Evolutionary conservation across 2,329 filamentous ascomycete species (phyloP).

Genomic region (Stenocarpella maydis): DNA sequence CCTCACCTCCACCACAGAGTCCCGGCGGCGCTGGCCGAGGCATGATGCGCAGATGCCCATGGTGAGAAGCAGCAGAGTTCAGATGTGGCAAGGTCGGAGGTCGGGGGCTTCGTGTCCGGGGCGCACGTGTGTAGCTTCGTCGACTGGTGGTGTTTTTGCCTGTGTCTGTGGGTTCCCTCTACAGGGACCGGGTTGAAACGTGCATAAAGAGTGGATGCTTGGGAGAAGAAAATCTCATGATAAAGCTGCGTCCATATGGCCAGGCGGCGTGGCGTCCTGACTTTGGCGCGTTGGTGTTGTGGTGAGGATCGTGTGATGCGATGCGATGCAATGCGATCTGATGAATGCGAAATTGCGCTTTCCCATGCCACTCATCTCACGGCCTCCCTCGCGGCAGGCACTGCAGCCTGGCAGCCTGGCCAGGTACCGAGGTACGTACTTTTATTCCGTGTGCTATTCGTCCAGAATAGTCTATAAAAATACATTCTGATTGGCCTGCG

Average conservation of each 20-base stretch:
- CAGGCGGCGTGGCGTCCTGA: not conserved
- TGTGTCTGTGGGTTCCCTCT: constrained; percentile 18
- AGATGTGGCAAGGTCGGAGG: not conserved
- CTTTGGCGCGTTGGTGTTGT: constrained; percentile 3
- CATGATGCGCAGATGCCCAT: constrained; percentile 36
- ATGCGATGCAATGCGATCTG: not conserved
- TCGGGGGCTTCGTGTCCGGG: not conserved
- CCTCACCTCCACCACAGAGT: constrained; percentile 33
- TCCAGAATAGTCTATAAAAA: no score
- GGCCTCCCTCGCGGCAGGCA: not conserved
- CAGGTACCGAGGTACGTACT: constrained; percentile 2
- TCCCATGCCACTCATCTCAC: constrained; percentile 20
- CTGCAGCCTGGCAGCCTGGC: not conserved
- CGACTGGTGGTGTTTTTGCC: not conserved
- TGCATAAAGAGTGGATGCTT: constrained; percentile 30
- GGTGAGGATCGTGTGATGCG: not conserved
- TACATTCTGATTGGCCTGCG: no score
- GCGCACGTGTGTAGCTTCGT: not conserved
- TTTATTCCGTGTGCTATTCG: no score
- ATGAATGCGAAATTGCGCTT: constrained; percentile 25
- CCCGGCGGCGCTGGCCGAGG: constrained; percentile 33
- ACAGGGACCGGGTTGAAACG: constrained; percentile 26
- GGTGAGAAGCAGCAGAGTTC: constrained; percentile 2
- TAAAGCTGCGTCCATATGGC: not conserved
- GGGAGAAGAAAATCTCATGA: constrained; percentile 2